Evolutionary conservation across 257 asterid species (phyloP), one percentile per base, ranked within the genome.

Genomic region (Solanum megistacrolobum): DNA sequence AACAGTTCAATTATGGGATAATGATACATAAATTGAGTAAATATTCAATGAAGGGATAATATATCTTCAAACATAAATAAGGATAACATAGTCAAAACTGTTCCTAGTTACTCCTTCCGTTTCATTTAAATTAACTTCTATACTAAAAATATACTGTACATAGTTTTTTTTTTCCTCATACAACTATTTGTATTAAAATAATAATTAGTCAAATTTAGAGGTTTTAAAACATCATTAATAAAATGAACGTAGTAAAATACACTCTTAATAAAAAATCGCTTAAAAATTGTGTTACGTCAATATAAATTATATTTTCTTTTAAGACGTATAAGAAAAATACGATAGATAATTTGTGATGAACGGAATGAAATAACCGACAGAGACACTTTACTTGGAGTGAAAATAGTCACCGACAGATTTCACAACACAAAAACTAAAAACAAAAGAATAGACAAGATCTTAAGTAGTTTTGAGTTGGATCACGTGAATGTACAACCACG

Each of bases 401-500:
- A 55, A 71, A 35, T 65, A 43, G 85, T 69, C 86, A 83, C 88
- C 68, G 86, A 87, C 89, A 88, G 39, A 23, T 34, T 39, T 60
- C 83, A 68, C 75, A 66, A 74, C 9, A 71, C 83, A 35, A 73
- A 76, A 78, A 87, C 32, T 68, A 43, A 38, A 74, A 86, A 66
- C 39, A 71, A 31, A 31, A 71, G 85, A 68, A 62, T 39, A 14
- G 55, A 46, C 32, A 79, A 5, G 75, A 82, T 87, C 65, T 60
- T 41, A 29, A 29, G 25, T 79, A 74, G 83, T 76, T 76, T 79
- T 79, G 79, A 84, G 88, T 89, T 84, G 92, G 90, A 92, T 92
- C 90, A 88, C 89, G 92, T 89, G 91, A 88, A 87, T 46, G 55
- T 29, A 85, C 86, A 62, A 76, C 87, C 39, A 88, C 91, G 92